These are phyloP conservation scores for Lyophyllum semitale DNA, from an alignment of 768 basidiomycete genomes.

Conservation along the genomic window DNA sequence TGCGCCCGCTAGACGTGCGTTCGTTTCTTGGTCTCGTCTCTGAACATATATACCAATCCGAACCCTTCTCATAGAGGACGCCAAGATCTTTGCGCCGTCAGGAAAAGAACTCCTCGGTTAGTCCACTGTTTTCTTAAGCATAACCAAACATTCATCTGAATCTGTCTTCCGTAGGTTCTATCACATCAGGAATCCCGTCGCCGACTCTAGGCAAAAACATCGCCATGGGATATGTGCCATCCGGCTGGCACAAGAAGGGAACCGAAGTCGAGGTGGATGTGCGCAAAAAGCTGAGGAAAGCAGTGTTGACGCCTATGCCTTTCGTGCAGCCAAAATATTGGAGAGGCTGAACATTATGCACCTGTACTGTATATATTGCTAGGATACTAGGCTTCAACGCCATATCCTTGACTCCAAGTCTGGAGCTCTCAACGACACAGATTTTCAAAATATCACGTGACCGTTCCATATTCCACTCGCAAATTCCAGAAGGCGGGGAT, in stretches of 20 bases:
- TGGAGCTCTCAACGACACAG: too few relatives aligned
- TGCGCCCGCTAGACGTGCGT: slow-evolving; percentile 81
- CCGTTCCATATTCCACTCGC: background rate
- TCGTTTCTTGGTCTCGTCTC: slow-evolving; percentile 1
- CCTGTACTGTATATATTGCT: background rate
- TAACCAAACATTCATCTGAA: slow-evolving; percentile 1
- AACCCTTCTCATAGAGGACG: slow-evolving; percentile 59
- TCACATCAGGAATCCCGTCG: slow-evolving; percentile 96
- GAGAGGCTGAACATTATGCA: slow-evolving; percentile 43
- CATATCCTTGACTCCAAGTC: too few relatives aligned
- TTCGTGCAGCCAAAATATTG: slow-evolving; percentile 85
- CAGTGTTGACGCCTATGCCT: slow-evolving; percentile 80
- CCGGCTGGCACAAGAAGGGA: slow-evolving; percentile 88
- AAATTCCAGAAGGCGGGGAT: background rate
- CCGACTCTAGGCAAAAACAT: slow-evolving; percentile 90
- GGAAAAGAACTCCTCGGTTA: slow-evolving; percentile 62
- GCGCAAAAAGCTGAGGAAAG: slow-evolving; percentile 76
- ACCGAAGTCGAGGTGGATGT: slow-evolving; percentile 85
- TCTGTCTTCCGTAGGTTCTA: slow-evolving; percentile 47
- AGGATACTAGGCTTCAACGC: too few relatives aligned
- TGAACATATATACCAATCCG: background rate
- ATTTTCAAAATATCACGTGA: too few relatives aligned
- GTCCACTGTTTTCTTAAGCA: slow-evolving; percentile 21
- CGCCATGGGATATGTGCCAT: slow-evolving; percentile 90
- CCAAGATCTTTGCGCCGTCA: slow-evolving; percentile 64